Conservation (phyloP, 495 filamentous ascomycete species). For the Neohortaea acidophila region DNA sequence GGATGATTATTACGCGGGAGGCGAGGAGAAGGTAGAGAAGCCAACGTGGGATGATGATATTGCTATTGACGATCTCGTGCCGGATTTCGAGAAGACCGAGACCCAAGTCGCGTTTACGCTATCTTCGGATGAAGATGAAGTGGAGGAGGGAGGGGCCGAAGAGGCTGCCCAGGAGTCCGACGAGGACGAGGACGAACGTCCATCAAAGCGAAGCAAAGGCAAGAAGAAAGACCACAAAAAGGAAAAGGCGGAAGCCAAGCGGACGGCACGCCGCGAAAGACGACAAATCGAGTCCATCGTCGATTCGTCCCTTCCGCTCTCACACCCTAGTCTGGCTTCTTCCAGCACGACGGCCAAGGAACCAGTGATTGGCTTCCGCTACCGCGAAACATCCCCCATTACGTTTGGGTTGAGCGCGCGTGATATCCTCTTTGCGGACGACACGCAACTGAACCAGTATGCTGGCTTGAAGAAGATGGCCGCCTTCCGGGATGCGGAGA, state of each 20-base stretch:
- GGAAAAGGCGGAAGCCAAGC: slow-evolving; percentile 49
- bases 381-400: slow-evolving; percentile 82
- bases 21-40: slow-evolving; percentile 50
- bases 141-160: slow-evolving; percentile 6
- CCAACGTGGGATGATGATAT: slow-evolving; percentile 95
- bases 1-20: slow-evolving; percentile 63
- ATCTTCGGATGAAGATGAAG: slow-evolving; percentile 36
- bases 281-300: slow-evolving; percentile 76
- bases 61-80: slow-evolving; percentile 81
- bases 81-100: slow-evolving; percentile 56
- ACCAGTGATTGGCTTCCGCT: slow-evolving; percentile 52
- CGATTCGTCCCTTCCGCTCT: slow-evolving; percentile 59
- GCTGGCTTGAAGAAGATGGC: slow-evolving; percentile 91
- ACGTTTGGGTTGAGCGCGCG: slow-evolving; percentile 75
- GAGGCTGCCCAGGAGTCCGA: slow-evolving; percentile 7
- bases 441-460: slow-evolving; percentile 75
- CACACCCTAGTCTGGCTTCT: slow-evolving; percentile 10
- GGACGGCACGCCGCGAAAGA: slow-evolving; percentile 57
- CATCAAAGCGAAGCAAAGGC: no score
- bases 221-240: slow-evolving; percentile 43
- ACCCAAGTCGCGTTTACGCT: slow-evolving; percentile 37
- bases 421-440: slow-evolving; percentile 84
- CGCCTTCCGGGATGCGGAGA: slow-evolving; percentile 68
- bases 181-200: slow-evolving; percentile 18
- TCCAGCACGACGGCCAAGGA: slow-evolving; percentile 34